Base-by-base conservation (phyloP, 2,329 filamentous ascomycete species). In the Claviceps capensis region DNA sequence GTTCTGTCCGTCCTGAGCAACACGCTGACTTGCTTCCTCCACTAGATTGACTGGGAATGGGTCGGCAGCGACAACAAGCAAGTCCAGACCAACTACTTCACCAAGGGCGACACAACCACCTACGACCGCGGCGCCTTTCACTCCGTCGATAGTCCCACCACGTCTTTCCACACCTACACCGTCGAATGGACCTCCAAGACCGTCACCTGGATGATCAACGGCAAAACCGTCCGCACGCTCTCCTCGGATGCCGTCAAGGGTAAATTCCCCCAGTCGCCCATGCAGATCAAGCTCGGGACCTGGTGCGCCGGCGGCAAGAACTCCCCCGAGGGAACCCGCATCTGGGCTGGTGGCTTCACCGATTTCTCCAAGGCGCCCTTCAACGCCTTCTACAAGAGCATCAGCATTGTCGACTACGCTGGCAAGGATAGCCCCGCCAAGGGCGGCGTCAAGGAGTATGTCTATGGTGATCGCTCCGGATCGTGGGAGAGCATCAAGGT, bases 71-170 rank as follows among this genome's bases (percentile, higher is more conserved):
- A 83, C 56, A 68, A 76, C 50, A 67, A 69, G n/a, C 72, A 88
- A 59, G 86, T 88, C 3, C 88, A 94, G 67, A 82, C 78, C 60
- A 95, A 95, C 70, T 95, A 91, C 72, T 87, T 85, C 69, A 79
- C 81, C 71, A 86, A 88, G 72, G 85, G 84, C 54, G 72, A 87
- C 68, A 82, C 77, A 48, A 76, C 76, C 13, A 77, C 77, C 53
- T 88, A 81, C 67, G 81, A 88, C 69, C 83, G 85, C 55, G 84
- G 79, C 62, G 73, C 73, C 52, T 82, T 78, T 72, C 75, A 82
- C 61, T 54, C 70, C 17, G 74, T 87, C 49, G 58, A 65, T 55
- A 71, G 71, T 60, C 77, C 82, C 26, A 38, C 49, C 19, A 63
- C 65, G 41, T 69, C 69, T 4, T 75, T 72, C 62, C 82, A 86